Evolutionary conservation across 345 rosid genomes (phyloP), one percentile per base, ranked within the genome.

Genomic region (Populus davidiana): DNA sequence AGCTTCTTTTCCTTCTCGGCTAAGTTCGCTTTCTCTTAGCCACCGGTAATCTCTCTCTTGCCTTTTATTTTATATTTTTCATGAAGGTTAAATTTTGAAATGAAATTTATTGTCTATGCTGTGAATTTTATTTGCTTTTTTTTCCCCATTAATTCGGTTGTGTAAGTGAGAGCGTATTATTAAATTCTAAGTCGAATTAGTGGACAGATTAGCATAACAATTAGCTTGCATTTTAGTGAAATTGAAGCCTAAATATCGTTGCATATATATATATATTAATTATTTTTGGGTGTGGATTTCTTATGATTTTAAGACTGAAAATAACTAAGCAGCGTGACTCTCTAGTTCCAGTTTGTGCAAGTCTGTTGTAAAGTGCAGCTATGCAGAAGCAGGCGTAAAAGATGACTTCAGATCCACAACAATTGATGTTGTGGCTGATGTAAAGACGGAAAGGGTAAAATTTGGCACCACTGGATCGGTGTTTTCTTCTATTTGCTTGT

Each of bases 351-450:
- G 90, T 54, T 84, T 83, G 67, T 84, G 87, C 87, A 91, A 88
- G 89, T 86, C 85, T 72, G 79, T 81, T 71, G 84, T 95, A 49
- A 91, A 80, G 75, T 88, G 92, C 72, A 92, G 84, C 84, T 91
- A 84, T 81, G 89, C 91, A 7, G 94, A 78, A 69, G 84, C 88
- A 49, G 82, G 88, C 59, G 81, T 83, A 11, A 69, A 61, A 21
- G 85, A 85, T 69, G 98, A 86, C 33, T 81, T 83, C 11, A 73
- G 75, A 25, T 83, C 90, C 21, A 76, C 89, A 62, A 69, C 94
- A 54, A 95, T 92, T 79, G 99, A 95, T 80, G 87, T 93, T 81
- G 94, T 87, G 14, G 97, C 96, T 27, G 90, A 93, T 84, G 59
- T 91, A 12, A 91, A 83, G 86, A 82, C 94, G 21, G 97, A 91